Evolutionary conservation across 2,329 filamentous ascomycete species (phyloP).

Genomic region (Pseudogymnoascus sp.): DNA sequence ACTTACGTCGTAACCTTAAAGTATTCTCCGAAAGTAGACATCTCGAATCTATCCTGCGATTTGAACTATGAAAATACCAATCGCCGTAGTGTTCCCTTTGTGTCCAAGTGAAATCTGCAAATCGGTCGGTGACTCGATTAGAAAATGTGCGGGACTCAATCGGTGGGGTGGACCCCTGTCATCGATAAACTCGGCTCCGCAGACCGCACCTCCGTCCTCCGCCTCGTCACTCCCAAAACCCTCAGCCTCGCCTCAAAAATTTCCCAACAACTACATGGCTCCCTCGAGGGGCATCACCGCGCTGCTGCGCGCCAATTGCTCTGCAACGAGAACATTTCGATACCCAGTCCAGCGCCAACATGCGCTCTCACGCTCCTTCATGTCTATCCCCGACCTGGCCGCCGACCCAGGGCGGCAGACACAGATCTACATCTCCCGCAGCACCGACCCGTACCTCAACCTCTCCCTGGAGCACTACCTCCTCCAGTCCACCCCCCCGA

Average conservation of each 20-base stretch:
- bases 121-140: conserved; percentile 11
- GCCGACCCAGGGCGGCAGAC: conserved; percentile 38
- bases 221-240: conserved; percentile 1
- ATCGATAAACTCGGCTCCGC: conserved; percentile 6
- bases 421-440: conserved; percentile 66
- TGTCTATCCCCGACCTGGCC: conserved; percentile 11
- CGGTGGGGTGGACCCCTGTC: conserved; percentile 8
- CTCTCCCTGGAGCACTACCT: conserved; percentile 91
- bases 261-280: conserved; percentile 18
- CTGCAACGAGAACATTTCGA: neutral
- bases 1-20: conserved; percentile 70
- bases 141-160: conserved; percentile 8
- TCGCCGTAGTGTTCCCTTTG: conserved; percentile 10
- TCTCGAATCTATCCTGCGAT: conserved; percentile 30
- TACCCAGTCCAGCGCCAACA: neutral
- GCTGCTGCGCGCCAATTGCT: conserved; percentile 12
- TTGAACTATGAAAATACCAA: neutral
- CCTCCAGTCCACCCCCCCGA: conserved; percentile 62
- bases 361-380: neutral
- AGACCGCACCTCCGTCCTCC: neutral
- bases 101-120: neutral
- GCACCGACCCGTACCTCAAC: conserved; percentile 74
- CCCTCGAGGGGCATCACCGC: conserved; percentile 23
- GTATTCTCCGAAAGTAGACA: conserved; percentile 82
- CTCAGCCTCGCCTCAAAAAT: conserved; percentile 1